A percentile compares a stretch with the other conserved stretches of the same genome.
phyloP scores from a whole-genome alignment of 768 basidiomycete species.

The Rossbeevera mucosa region DNA sequence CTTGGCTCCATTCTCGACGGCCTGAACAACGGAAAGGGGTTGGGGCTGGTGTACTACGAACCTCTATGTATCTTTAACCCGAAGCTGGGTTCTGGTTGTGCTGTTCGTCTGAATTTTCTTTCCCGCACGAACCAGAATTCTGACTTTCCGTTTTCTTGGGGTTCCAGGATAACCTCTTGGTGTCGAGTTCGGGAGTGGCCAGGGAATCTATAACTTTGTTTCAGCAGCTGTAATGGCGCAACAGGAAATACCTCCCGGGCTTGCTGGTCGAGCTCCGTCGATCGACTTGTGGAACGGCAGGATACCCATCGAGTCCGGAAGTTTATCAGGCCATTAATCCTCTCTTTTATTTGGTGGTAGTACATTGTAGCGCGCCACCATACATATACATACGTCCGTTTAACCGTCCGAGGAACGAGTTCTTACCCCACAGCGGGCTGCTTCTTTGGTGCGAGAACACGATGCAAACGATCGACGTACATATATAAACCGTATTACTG shows the following conservation, averaged over 20 bases:
- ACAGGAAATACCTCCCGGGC: background rate
- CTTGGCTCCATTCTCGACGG: background rate
- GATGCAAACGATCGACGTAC: too few species aligned
- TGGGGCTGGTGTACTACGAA: slow-evolving; percentile 14
- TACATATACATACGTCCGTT: too few species aligned
- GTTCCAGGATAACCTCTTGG: slow-evolving; percentile 9
- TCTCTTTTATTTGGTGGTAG: too few species aligned
- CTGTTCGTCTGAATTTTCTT: slow-evolving; percentile 4
- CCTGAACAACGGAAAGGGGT: background rate
- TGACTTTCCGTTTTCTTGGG: background rate
- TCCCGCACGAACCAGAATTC: background rate
- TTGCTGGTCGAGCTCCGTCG: background rate
- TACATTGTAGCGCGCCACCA: too few species aligned
- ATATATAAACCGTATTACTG: too few species aligned
- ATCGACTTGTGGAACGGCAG: background rate
- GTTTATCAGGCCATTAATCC: background rate
- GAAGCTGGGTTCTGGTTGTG: slow-evolving; percentile 3
- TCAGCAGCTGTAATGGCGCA: background rate
- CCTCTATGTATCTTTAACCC: slow-evolving; percentile 8
- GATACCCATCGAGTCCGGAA: background rate
- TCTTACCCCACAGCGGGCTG: too few species aligned
- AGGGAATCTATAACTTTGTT: background rate
- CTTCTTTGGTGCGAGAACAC: too few species aligned
- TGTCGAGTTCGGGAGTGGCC: slow-evolving; percentile 2
- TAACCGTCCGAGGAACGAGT: too few species aligned